A percentile compares a stretch with the other conserved stretches of the same genome.
Evolutionary conservation across 2,329 filamentous ascomycete genomes (phyloP).

Genomic region (Colletotrichum cereale): DNA sequence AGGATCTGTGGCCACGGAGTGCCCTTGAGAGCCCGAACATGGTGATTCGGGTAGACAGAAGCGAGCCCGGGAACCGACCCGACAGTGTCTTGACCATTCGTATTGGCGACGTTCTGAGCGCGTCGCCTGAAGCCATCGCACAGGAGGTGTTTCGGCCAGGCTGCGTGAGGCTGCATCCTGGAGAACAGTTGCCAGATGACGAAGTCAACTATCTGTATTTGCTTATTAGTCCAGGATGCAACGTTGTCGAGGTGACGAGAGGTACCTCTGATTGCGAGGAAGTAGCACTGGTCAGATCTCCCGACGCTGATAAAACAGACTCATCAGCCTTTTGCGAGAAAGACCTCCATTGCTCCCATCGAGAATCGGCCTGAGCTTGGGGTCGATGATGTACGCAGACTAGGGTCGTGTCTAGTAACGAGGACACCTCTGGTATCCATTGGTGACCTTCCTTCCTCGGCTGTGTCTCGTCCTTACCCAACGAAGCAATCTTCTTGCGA

Average conservation of each 20-base stretch:
- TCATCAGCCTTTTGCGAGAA: slow-evolving; percentile 75
- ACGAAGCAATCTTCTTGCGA: slow-evolving; percentile 65
- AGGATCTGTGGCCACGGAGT: slow-evolving; percentile 82
- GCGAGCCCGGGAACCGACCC: slow-evolving; percentile 73
- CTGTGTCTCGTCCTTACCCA: slow-evolving; percentile 51
- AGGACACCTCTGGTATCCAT: slow-evolving; percentile 59
- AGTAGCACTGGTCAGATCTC: slow-evolving; percentile 55
- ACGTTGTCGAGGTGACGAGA: background rate
- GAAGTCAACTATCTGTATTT: slow-evolving; percentile 78
- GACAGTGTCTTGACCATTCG: slow-evolving; percentile 45
- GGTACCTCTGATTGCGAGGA: slow-evolving; percentile 75
- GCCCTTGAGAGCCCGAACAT: slow-evolving; percentile 76
- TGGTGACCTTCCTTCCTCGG: slow-evolving; percentile 44
- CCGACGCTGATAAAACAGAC: slow-evolving; percentile 66
- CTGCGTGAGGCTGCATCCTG: slow-evolving; percentile 56
- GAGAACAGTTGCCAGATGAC: slow-evolving; percentile 83
- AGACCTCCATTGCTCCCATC: slow-evolving; percentile 67
- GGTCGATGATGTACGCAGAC: slow-evolving; percentile 64
- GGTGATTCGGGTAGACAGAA: slow-evolving; percentile 74
- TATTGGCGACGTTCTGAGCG: slow-evolving; percentile 46
- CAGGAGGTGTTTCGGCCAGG: slow-evolving; percentile 78
- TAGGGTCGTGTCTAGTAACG: slow-evolving; percentile 77
- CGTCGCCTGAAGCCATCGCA: slow-evolving; percentile 82
- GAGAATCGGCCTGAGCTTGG: slow-evolving; percentile 48
- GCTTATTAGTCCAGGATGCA: slow-evolving; percentile 38